Conservation (phyloP, 1,284 basidiomycete genomes). For the Microbotryum saponariae region DNA sequence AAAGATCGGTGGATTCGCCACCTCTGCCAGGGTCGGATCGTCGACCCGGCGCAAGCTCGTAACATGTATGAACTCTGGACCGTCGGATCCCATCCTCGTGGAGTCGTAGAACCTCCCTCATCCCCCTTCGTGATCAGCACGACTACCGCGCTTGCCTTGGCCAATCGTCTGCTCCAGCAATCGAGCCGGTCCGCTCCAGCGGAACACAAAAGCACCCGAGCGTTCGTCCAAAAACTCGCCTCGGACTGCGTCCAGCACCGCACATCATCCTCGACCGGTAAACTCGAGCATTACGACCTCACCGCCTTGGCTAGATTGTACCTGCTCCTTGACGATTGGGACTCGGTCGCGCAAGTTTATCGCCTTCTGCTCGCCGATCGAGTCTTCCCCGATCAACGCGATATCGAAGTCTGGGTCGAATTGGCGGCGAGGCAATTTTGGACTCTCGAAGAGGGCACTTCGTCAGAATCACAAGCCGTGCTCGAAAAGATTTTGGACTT, state of each 20-base stretch:
- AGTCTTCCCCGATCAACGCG: constrained; percentile 13
- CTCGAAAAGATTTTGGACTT: too few relatives aligned
- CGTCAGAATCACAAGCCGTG: not conserved
- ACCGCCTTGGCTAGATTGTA: constrained; percentile 23
- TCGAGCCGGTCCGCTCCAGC: not conserved
- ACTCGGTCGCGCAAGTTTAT: constrained; percentile 13
- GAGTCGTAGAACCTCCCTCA: not conserved
- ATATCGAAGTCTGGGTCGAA: constrained; percentile 15
- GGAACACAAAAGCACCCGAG: not conserved
- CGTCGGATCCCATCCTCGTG: constrained; percentile 1
- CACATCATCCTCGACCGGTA: not conserved
- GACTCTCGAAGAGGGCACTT: constrained; percentile 1
- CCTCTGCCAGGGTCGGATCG: too few relatives aligned
- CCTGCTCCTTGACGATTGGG: constrained; percentile 9
- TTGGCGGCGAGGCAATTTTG: not conserved
- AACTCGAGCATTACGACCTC: constrained; percentile 21
- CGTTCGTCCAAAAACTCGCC: not conserved
- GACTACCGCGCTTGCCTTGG: constrained; percentile 2
- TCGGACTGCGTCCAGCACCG: not conserved
- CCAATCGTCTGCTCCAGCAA: constrained; percentile 3
- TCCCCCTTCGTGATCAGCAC: not conserved
- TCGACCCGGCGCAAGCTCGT: too few relatives aligned
- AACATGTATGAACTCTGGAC: too few relatives aligned
- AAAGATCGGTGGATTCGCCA: too few relatives aligned
- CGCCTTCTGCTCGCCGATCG: constrained; percentile 4